These are phyloP conservation scores for Sporothrix humicola DNA, from an alignment of 2,329 filamentous ascomycete species.

Conservation along the genomic window DNA sequence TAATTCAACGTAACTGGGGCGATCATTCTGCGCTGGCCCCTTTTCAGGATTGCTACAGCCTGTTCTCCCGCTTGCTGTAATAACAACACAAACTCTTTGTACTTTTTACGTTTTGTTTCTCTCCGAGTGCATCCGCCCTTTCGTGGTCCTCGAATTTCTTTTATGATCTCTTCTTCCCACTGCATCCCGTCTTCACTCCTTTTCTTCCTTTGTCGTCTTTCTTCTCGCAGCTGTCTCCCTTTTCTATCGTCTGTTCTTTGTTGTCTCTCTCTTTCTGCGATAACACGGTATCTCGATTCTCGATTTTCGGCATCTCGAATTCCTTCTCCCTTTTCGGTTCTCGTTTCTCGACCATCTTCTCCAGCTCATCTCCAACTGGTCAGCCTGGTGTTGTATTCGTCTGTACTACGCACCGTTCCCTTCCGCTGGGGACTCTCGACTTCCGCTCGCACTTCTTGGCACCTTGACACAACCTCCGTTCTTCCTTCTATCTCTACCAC, in stretches of 20 bases:
- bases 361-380: neutral
- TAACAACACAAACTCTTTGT: neutral
- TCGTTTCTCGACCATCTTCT: neutral
- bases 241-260: neutral
- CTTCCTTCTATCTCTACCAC: neutral
- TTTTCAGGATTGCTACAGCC: conserved; percentile 9
- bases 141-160: neutral
- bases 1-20: neutral
- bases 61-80: neutral
- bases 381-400: no score
- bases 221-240: neutral
- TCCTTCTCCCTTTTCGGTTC: neutral
- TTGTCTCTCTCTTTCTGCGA: conserved; percentile 8
- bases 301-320: neutral
- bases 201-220: neutral
- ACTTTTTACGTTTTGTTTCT: neutral
- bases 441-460: neutral
- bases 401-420: no score
- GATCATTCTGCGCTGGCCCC: neutral
- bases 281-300: neutral
- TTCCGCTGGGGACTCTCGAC: no score
- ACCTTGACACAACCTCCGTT: no score
- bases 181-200: conserved; percentile 7
- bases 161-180: neutral
- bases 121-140: conserved; percentile 27